A percentile compares a stretch with the other conserved stretches of the same genome.
phyloP scores from a whole-genome alignment of 2,329 filamentous ascomycete genomes.

The Cercospora sojina region DNA sequence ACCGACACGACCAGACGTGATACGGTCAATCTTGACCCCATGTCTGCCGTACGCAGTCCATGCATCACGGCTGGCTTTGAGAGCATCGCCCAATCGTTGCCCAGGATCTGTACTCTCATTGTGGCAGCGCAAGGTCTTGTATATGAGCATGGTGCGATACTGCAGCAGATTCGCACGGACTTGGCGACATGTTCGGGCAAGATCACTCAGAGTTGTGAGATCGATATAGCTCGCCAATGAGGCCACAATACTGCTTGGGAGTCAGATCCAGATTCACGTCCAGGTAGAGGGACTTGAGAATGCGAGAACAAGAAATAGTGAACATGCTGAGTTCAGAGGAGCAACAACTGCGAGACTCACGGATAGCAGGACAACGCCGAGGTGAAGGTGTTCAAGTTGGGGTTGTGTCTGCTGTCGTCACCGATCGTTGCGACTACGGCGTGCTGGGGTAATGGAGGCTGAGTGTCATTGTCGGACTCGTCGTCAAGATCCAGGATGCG shows the following conservation, averaged over 20 bases:
- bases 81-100: slow-evolving; percentile 50
- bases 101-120: slow-evolving; percentile 63
- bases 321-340: background rate
- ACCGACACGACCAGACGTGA: slow-evolving; percentile 67
- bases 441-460: slow-evolving; percentile 26
- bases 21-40: slow-evolving; percentile 38
- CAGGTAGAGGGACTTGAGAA: slow-evolving; percentile 18
- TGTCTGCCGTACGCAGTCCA: slow-evolving; percentile 31
- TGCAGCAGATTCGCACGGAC: slow-evolving; percentile 76
- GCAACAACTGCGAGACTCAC: slow-evolving; percentile 48
- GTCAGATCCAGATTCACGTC: slow-evolving; percentile 20
- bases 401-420: slow-evolving; percentile 44
- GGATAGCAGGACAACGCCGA: slow-evolving; percentile 67
- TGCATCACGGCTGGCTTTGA: slow-evolving; percentile 33
- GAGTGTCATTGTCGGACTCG: slow-evolving; percentile 34
- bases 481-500: slow-evolving; percentile 47
- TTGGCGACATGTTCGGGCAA: slow-evolving; percentile 78
- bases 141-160: slow-evolving; percentile 70
- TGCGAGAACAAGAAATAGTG: background rate
- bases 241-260: slow-evolving; percentile 64
- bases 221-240: slow-evolving; percentile 76
- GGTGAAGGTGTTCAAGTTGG: slow-evolving; percentile 60
- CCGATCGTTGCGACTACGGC: slow-evolving; percentile 25
- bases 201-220: slow-evolving; percentile 79
- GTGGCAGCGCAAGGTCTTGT: slow-evolving; percentile 73